Evolutionary conservation across 2,329 filamentous ascomycete species (phyloP), one percentile per base, ranked within the genome.

Genomic region (Alternaria novae-zelandiae): DNA sequence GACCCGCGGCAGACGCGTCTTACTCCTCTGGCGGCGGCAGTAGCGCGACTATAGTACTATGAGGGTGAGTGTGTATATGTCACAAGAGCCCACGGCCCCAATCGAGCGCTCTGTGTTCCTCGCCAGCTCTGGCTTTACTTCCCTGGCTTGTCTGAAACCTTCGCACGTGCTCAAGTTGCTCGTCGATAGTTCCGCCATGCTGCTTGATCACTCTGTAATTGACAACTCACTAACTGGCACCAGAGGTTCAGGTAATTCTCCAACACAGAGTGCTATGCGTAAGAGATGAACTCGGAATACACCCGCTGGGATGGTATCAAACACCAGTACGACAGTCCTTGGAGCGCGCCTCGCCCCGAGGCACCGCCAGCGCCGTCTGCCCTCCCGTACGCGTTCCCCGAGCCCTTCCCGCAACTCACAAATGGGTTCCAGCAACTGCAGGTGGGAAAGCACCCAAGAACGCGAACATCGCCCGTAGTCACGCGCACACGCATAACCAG

Each of bases 231-330:
- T 79, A 70, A 79, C 70, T 65, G 68, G 62, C 64, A 56, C 63
- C 63, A 69, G 70, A 67, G 64, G 60, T 63, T 57, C 56, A 64
- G 65, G 63, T 77, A 72, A 64, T 58, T 51, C 55, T 26, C 50
- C 59, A 58, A 64, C 70, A 54, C 65, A 63, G 65, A 74, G 65
- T 74, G 69, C 70, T 74, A 80, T 80, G 77, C 74, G 67, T 65
- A 75, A 71, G 77, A 78, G 69, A 79, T 79, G 77, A 78, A 74
- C 61, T 74, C 75, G 58, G 77, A 79, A 65, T 75, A 73, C 64
- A 71, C 72, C 67, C 74, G 70, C 65, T 76, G 76, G 74, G 74
- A 79, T 68, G 67, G 67, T 60, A 69, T 64, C 66, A 74, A 71
- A 68, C 75, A 73, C 64, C 70, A 74, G 36, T 71, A 73, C 66